Evolutionary conservation across 768 basidiomycete species (phyloP), one percentile per base, ranked within the genome.

Genomic region (Mycena alexandri): DNA sequence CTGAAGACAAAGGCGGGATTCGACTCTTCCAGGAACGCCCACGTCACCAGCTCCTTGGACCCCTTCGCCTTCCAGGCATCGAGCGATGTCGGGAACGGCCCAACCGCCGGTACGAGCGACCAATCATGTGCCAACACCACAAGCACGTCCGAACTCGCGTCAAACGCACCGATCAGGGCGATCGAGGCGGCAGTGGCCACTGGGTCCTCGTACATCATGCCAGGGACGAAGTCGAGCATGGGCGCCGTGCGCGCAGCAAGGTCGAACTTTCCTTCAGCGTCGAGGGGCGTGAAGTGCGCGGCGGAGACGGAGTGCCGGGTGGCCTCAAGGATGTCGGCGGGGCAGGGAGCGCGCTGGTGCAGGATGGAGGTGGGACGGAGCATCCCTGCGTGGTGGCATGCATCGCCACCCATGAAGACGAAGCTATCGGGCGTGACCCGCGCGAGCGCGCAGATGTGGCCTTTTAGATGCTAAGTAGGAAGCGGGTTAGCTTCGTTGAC

Each of bases 371-470:
- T 72, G 43, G 74, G 74, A 8, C 74, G 73, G 16, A 74, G n/a
- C n/a, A 66, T 47, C 16, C 73, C 74, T 13, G 67, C 50, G 53
- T 75, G 73, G 56, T 73, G 72, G 44, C 68, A 71, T 8, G 68
- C 57, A 46, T 75, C 74, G 21, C 57, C 74, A 21, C 69, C 74
- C 29, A 75, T 63, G 19, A 75, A 55, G 24, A 75, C 63, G 48
- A 74, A 75, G 42, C 58, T 63, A 46, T 47, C 65, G 8, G 68
- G 65, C 3, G 73, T 72, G 6, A 73, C 72, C 7, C 73, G 73
- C 7, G 73, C 74, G 2, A 75, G 66, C 11, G 42, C 74, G 24
- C 63, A 48, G 19, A 74, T 61, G 47, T 75, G 74, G 19, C 74
- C 74, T 2, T 54, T 19, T 12, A 52, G 43, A 59, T 74, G 74